Evolutionary conservation across 164 flowering plant genomes (phyloP).

Genomic region (Umbellularia californica): DNA sequence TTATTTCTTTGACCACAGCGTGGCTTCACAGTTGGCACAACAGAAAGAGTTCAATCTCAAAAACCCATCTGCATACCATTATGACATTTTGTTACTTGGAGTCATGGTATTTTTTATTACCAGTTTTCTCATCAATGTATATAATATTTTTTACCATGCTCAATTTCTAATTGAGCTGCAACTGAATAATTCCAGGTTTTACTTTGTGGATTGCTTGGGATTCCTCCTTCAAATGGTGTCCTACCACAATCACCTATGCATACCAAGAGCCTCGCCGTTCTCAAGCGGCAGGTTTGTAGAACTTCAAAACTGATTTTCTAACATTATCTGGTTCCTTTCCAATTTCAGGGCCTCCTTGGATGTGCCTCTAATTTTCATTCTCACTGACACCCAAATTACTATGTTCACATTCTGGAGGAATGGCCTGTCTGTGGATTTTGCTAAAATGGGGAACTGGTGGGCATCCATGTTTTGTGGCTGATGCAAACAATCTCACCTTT

Average conservation of each 20-base stretch:
- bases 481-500: neutral
- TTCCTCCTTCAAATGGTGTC: conserved; percentile 54
- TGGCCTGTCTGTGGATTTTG: neutral
- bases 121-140: neutral
- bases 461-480: neutral
- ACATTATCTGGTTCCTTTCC: neutral
- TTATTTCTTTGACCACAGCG: conserved; percentile 56
- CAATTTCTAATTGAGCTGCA: neutral
- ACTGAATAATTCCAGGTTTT: conserved; percentile 30
- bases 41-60: conserved; percentile 54
- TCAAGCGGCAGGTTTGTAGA: conserved; percentile 39
- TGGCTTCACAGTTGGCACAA: conserved; percentile 54
- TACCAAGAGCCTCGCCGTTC: conserved; percentile 53
- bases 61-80: conserved; percentile 48
- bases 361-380: no score
- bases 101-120: conserved; percentile 28
- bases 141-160: neutral
- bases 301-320: neutral
- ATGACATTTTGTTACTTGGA: conserved; percentile 45
- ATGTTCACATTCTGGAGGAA: neutral
- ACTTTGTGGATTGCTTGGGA: conserved; percentile 46
- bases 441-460: neutral
- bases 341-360: neutral
- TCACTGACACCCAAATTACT: neutral
- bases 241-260: conserved; percentile 64